These are phyloP conservation scores for Pterocarpus santalinus DNA, from an alignment of 306 rosid genomes.

Conservation along the genomic window DNA sequence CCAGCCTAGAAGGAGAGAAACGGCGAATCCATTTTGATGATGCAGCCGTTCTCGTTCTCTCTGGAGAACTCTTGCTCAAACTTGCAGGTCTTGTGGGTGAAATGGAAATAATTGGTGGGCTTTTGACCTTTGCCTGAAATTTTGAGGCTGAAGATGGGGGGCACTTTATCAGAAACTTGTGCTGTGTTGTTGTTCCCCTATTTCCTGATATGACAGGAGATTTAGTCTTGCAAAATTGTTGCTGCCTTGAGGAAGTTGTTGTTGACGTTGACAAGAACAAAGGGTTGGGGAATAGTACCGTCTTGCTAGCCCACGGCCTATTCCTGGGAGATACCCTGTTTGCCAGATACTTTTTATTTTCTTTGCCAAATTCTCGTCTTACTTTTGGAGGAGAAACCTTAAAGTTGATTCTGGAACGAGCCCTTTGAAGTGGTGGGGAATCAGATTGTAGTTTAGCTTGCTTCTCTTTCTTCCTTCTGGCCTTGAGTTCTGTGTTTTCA, in stretches of 20 bases:
- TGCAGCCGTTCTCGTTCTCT: conserved; percentile 37
- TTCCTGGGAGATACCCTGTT: conserved; percentile 89
- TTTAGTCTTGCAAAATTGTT: conserved; percentile 74
- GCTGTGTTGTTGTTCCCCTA: conserved; percentile 63
- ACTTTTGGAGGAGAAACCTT: conserved; percentile 89
- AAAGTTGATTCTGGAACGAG: conserved; percentile 84
- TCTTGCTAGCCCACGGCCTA: conserved; percentile 84
- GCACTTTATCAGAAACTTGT: conserved; percentile 82
- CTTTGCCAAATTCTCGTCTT: conserved; percentile 63
- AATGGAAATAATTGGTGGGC: conserved; percentile 57
- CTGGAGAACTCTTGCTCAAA: conserved; percentile 55
- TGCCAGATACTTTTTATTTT: conserved; percentile 62
- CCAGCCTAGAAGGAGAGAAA: conserved; percentile 77
- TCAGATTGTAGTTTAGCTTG: conserved; percentile 56
- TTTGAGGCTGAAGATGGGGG: conserved; percentile 72
- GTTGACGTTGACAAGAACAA: conserved; percentile 64
- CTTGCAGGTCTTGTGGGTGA: conserved; percentile 49
- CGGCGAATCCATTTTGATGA: conserved; percentile 55
- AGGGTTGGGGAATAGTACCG: conserved; percentile 94
- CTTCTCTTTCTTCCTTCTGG: conserved; percentile 88
- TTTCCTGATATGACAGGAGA: conserved; percentile 79
- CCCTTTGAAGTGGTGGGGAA: conserved; percentile 66
- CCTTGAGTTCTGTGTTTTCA: conserved; percentile 76
- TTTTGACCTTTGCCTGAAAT: conserved; percentile 66
- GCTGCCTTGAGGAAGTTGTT: conserved; percentile 50